phyloP scores from a whole-genome alignment of 257 asterid genomes.

The Jaltomata sinuosa region DNA sequence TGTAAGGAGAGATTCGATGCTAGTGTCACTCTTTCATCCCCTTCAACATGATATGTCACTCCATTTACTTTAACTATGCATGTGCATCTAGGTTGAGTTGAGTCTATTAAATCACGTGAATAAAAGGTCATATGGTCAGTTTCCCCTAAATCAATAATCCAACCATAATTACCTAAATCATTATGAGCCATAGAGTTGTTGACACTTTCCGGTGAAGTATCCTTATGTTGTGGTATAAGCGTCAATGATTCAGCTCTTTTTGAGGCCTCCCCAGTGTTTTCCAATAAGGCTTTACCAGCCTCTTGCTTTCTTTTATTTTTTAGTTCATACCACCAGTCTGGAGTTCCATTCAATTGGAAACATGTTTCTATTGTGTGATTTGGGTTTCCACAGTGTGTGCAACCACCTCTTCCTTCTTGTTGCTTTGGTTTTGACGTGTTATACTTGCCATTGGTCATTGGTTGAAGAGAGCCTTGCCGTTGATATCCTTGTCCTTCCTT shows the following conservation, averaged over 20 bases:
- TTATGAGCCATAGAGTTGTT: background rate
- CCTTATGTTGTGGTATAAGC: background rate
- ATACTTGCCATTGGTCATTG: too few relatives aligned
- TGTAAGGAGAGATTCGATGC: background rate
- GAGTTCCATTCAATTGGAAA: background rate
- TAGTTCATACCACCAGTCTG: background rate
- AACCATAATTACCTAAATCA: background rate
- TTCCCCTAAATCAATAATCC: background rate
- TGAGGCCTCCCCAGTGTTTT: too few relatives aligned
- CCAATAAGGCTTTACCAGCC: background rate
- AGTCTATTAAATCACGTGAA: background rate
- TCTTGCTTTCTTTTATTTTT: background rate
- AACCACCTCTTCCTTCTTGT: background rate
- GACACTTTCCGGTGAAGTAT: background rate
- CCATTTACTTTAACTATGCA: background rate
- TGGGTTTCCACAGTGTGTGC: background rate
- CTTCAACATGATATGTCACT: background rate
- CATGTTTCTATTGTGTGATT: background rate
- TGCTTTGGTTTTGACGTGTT: background rate
- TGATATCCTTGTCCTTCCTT: background rate
- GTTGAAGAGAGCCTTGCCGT: background rate
- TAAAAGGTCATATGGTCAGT: background rate
- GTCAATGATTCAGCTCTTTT: background rate
- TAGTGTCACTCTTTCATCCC: background rate
- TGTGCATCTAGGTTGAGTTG: background rate